A percentile compares a stretch with the other conserved stretches of the same genome.
Conservation (phyloP, 1,139 yeast genomes). For the Saccharomyces hybrid region DNA sequence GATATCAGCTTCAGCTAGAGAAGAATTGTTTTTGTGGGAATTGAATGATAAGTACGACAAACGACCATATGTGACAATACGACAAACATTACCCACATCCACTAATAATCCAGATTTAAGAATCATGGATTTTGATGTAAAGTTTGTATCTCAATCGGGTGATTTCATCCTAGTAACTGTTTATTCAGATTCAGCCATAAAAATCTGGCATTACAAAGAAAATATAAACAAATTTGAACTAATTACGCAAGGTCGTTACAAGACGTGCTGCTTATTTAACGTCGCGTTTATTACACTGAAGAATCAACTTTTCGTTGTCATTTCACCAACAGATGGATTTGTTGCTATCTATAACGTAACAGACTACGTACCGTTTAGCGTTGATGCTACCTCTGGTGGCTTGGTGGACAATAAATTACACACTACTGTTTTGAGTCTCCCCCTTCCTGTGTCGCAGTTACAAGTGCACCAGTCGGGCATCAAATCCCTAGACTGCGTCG, state of each 20-base stretch:
- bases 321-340: slow-evolving; percentile 80
- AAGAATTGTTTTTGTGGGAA: slow-evolving; percentile 79
- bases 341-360: slow-evolving; percentile 53
- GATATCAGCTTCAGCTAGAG: slow-evolving; percentile 76
- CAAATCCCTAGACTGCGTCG: slow-evolving; percentile 40
- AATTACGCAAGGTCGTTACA: slow-evolving; percentile 47
- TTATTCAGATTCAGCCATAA: slow-evolving; percentile 77
- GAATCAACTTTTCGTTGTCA: slow-evolving; percentile 35
- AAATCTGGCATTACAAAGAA: slow-evolving; percentile 50
- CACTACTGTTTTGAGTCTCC: not conserved
- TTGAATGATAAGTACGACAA: slow-evolving; percentile 33
- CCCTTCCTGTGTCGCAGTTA: not conserved
- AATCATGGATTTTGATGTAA: slow-evolving; percentile 71
- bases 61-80: slow-evolving; percentile 40
- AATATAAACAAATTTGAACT: slow-evolving; percentile 35
- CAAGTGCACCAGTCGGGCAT: slow-evolving; percentile 80
- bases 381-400: not conserved
- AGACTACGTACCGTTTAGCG: slow-evolving; percentile 18
- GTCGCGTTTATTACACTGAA: slow-evolving; percentile 40
- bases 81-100: slow-evolving; percentile 42
- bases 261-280: slow-evolving; percentile 69
- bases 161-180: slow-evolving; percentile 53
- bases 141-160: slow-evolving; percentile 26
- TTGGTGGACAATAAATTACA: not conserved
- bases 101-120: slow-evolving; percentile 67